Evolutionary conservation across 805 yeast genomes (phyloP).

Genomic region (Sungouiozyma intestinalis): DNA sequence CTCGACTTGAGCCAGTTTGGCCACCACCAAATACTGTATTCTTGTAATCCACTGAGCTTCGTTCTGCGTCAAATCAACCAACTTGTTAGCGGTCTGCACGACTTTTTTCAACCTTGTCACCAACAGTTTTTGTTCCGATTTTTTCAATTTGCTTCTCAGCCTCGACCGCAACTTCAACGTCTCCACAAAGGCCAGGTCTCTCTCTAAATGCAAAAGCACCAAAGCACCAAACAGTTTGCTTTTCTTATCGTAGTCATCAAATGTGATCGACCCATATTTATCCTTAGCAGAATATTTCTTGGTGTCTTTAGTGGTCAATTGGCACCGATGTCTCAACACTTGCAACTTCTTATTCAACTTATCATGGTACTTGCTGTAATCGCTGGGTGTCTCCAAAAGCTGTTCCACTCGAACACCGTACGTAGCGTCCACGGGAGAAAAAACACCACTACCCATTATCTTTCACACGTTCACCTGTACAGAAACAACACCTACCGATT

Average conservation of each 20-base stretch:
- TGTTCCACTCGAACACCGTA: constrained; percentile 48
- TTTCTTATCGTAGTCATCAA: constrained; percentile 42
- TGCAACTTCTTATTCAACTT: constrained; percentile 50
- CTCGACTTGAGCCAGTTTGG: constrained; percentile 43
- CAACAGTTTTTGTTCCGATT: constrained; percentile 36
- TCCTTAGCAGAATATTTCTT: constrained; percentile 45
- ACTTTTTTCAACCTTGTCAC: constrained; percentile 62
- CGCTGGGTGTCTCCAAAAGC: constrained; percentile 55
- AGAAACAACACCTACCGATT: not conserved
- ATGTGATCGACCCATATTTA: constrained; percentile 35
- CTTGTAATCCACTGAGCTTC: constrained; percentile 31
- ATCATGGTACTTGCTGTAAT: constrained; percentile 58
- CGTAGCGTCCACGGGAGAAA: constrained; percentile 30
- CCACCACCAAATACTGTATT: constrained; percentile 32
- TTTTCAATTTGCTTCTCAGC: constrained; percentile 24
- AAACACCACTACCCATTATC: constrained; percentile 6
- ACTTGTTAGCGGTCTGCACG: constrained; percentile 32
- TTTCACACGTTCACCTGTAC: not conserved
- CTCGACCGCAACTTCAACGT: constrained; percentile 22
- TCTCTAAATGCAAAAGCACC: constrained; percentile 60
- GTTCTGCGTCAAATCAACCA: constrained; percentile 33
- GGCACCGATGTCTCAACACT: constrained; percentile 53
- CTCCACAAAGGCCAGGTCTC: constrained; percentile 39
- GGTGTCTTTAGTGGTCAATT: constrained; percentile 56
- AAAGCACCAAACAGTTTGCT: constrained; percentile 42